Evolutionary conservation across 2,329 filamentous ascomycete species (phyloP).

Genomic region (Nothomitra cinnamomea): DNA sequence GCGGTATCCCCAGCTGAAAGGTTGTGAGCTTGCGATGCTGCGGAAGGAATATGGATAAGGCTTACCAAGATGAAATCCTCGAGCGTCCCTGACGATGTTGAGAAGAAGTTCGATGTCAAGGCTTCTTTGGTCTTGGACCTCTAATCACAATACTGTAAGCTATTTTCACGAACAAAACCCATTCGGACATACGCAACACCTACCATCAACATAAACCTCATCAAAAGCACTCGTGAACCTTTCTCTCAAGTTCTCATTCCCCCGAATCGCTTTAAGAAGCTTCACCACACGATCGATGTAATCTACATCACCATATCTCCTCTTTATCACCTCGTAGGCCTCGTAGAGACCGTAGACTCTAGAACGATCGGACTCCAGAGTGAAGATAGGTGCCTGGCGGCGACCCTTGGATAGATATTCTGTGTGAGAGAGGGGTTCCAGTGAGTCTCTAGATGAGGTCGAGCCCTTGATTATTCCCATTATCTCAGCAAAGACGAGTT

Average conservation of each 20-base stretch:
- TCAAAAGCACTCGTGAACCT: slow-evolving; percentile 11
- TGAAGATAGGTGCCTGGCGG: slow-evolving; percentile 15
- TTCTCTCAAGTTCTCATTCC: slow-evolving; percentile 5
- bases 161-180: not conserved
- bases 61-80: slow-evolving; percentile 16
- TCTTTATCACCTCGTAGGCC: slow-evolving; percentile 9
- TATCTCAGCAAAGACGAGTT: slow-evolving; percentile 17
- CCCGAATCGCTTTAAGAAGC: slow-evolving; percentile 12
- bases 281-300: slow-evolving; percentile 13
- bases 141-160: not conserved
- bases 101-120: slow-evolving; percentile 17
- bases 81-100: slow-evolving; percentile 13
- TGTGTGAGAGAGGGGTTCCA: slow-evolving; percentile 11
- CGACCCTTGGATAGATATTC: slow-evolving; percentile 13
- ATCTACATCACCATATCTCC: not conserved
- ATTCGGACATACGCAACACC: not conserved
- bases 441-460: slow-evolving; percentile 7
- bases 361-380: slow-evolving; percentile 8
- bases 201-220: slow-evolving; percentile 13
- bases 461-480: slow-evolving; percentile 19
- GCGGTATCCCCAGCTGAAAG: slow-evolving; percentile 17
- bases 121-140: slow-evolving; percentile 18
- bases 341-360: slow-evolving; percentile 15
- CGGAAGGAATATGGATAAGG: not conserved
- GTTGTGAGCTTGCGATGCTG: not conserved